These are phyloP conservation scores for Petasospora rhodanensis DNA, from an alignment of 1,139 yeast species.

Conservation along the genomic window DNA sequence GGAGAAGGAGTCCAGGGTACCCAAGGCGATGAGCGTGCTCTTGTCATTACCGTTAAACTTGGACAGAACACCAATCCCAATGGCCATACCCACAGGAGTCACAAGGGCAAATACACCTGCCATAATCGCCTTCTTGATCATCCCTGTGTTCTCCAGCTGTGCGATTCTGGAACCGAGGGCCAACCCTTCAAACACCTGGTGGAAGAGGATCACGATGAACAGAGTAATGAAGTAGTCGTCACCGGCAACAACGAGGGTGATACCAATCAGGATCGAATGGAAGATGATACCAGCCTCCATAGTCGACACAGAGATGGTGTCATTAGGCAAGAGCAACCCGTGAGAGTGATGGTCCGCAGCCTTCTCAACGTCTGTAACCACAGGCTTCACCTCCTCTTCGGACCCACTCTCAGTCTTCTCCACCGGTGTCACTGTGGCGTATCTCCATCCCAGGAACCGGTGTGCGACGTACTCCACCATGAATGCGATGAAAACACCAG, in stretches of 20 bases:
- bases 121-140: no score
- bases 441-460: no score
- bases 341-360: no score
- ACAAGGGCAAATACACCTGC: constrained; percentile 73
- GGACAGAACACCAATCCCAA: constrained; percentile 78
- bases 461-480: no score
- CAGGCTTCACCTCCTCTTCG: constrained; percentile 34
- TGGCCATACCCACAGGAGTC: constrained; percentile 81
- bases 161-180: constrained; percentile 89
- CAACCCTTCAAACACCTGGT: constrained; percentile 89
- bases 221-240: constrained; percentile 73
- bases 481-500: no score
- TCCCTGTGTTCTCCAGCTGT: constrained; percentile 45
- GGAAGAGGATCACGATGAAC: constrained; percentile 80
- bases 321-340: constrained; percentile 29
- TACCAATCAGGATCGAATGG: constrained; percentile 78
- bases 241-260: constrained; percentile 69
- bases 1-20: constrained; percentile 77
- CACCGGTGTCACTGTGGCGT: no score
- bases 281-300: constrained; percentile 77
- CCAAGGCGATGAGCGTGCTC: constrained; percentile 65
- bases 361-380: constrained; percentile 3
- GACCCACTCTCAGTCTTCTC: no score
- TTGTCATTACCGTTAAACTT: constrained; percentile 64
- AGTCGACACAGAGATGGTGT: constrained; percentile 51